Conservation (phyloP, 495 filamentous ascomycete species). For the Physcia stellaris region DNA sequence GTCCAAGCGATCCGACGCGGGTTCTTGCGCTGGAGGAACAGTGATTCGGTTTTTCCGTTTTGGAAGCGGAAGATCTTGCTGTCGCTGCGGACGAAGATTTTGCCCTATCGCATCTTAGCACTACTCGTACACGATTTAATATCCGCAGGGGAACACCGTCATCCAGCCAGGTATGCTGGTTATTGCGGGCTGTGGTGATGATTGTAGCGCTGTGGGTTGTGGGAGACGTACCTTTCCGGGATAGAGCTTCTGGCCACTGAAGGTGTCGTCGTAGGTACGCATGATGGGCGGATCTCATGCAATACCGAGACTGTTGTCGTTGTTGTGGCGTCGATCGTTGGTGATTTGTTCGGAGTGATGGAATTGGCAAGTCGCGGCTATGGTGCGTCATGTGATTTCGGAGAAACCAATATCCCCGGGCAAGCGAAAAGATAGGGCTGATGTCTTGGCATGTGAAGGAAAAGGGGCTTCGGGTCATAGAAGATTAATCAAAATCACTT, state of each 20-base stretch:
- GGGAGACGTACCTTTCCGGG: constrained; percentile 79
- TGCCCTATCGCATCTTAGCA: constrained; percentile 51
- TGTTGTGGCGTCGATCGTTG: background rate
- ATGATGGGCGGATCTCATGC: constrained; percentile 55
- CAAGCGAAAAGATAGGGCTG: background rate
- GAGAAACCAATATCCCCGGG: too few species aligned
- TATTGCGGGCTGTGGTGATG: background rate
- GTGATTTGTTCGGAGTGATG: background rate
- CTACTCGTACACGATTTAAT: too few species aligned
- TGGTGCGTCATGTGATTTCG: constrained; percentile 5
- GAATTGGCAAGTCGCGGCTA: background rate
- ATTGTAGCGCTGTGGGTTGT: background rate
- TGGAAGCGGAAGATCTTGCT: constrained; percentile 99
- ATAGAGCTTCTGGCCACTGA: constrained; percentile 97
- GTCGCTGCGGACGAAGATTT: constrained; percentile 97
- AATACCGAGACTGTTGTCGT: too few species aligned
- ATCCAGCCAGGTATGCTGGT: background rate
- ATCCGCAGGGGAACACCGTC: background rate
- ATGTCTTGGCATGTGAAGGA: too few species aligned
- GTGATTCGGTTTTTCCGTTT: constrained; percentile 98
- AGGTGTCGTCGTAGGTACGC: constrained; percentile 97
- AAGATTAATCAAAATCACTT: too few species aligned
- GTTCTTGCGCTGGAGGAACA: constrained; percentile 99
- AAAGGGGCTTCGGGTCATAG: too few species aligned
- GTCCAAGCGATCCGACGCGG: constrained; percentile 98